phyloP scores from a whole-genome alignment of 192 early-diverging fungal genomes.

The Linnemannia schmuckeri region DNA sequence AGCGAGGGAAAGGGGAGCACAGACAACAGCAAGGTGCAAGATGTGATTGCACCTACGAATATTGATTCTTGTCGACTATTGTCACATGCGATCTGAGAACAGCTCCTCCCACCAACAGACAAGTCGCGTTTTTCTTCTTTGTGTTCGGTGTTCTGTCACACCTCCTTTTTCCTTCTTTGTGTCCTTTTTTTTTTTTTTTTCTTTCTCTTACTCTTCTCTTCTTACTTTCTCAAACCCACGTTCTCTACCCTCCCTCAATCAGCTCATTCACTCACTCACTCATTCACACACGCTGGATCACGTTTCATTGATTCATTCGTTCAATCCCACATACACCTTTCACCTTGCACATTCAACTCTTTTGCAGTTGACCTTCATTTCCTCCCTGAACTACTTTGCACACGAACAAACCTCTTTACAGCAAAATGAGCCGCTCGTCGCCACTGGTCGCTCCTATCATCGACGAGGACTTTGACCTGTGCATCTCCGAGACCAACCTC shows the following conservation, averaged over 20 bases:
- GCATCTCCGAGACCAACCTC: conserved; percentile 52
- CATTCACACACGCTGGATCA: background rate
- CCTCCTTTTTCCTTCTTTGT: background rate
- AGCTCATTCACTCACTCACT: background rate
- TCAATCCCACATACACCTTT: background rate
- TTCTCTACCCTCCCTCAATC: background rate
- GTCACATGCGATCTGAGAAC: no score
- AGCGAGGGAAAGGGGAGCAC: no score
- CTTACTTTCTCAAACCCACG: no score
- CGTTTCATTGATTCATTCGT: background rate
- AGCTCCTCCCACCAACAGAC: background rate
- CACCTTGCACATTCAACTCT: background rate
- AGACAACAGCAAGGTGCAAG: no score
- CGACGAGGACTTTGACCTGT: conserved; percentile 55
- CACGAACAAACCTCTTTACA: background rate
- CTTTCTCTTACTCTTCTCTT: background rate
- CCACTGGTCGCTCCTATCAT: conserved; percentile 26
- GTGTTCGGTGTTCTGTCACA: background rate
- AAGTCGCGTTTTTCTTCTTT: background rate
- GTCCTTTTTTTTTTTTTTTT: background rate
- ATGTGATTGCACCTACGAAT: no score
- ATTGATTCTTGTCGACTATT: no score
- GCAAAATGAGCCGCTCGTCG: conserved; percentile 32
- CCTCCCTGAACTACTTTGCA: background rate
- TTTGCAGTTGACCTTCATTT: background rate